These are phyloP conservation scores for Paramecium tetraurelia DNA, from an alignment of 73 alveolate genomes.

Conservation along the genomic window DNA sequence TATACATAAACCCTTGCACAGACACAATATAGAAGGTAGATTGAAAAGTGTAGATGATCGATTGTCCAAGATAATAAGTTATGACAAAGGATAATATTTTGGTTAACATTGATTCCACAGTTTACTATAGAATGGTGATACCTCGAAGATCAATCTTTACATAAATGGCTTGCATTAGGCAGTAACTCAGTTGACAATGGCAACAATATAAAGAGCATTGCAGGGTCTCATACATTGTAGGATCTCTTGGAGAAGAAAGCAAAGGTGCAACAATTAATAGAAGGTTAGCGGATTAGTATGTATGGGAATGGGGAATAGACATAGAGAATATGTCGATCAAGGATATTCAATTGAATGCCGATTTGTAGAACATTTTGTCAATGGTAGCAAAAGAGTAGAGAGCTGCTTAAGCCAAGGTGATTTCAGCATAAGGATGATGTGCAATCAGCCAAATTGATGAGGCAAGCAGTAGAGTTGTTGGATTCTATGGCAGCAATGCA, in stretches of 20 bases:
- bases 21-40: slow-evolving; percentile 48
- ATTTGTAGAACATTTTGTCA: slow-evolving; percentile 42
- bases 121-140: slow-evolving; percentile 41
- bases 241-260: slow-evolving; percentile 60
- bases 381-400: slow-evolving; percentile 59
- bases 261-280: slow-evolving; percentile 48
- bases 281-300: slow-evolving; percentile 56
- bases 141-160: slow-evolving; percentile 46
- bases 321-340: slow-evolving; percentile 49
- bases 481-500: slow-evolving; percentile 63
- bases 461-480: slow-evolving; percentile 44
- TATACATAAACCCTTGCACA: slow-evolving; percentile 61
- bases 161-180: background rate
- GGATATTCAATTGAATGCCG: slow-evolving; percentile 46
- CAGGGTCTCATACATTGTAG: slow-evolving; percentile 50
- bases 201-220: slow-evolving; percentile 49
- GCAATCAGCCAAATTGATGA: slow-evolving; percentile 60
- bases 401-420: slow-evolving; percentile 53
- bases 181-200: slow-evolving; percentile 45
- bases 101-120: slow-evolving; percentile 62
- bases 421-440: slow-evolving; percentile 64
- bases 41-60: slow-evolving; percentile 51
- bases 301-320: slow-evolving; percentile 63
- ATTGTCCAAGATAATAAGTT: slow-evolving; percentile 20
- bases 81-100: slow-evolving; percentile 55